These are phyloP conservation scores for Candida suzukii DNA, from an alignment of 805 yeast species.

Conservation along the genomic window DNA sequence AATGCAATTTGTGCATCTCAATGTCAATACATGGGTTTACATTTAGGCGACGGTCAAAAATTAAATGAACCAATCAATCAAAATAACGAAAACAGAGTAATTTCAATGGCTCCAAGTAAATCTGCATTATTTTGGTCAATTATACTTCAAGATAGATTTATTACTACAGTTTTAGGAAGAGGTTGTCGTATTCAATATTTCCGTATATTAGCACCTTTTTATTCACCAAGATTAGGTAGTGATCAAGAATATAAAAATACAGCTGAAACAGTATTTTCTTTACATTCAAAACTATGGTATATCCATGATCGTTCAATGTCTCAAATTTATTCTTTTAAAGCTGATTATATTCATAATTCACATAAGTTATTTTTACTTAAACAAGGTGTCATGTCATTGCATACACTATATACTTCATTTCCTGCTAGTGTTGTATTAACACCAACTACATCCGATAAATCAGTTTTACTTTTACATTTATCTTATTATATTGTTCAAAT, in stretches of 20 bases:
- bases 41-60: slow-evolving; percentile 7
- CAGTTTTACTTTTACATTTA: slow-evolving; percentile 21
- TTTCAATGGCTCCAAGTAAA: slow-evolving; percentile 11
- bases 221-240: slow-evolving; percentile 10
- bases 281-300: slow-evolving; percentile 26
- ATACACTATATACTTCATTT: slow-evolving; percentile 14
- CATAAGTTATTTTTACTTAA: slow-evolving; percentile 22
- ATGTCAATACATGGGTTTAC: slow-evolving; percentile 22
- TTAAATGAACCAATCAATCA: not conserved
- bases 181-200: slow-evolving; percentile 28
- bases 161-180: slow-evolving; percentile 27
- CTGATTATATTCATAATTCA: slow-evolving; percentile 25
- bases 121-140: slow-evolving; percentile 25
- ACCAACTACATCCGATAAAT: slow-evolving; percentile 11
- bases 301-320: slow-evolving; percentile 23
- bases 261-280: slow-evolving; percentile 19
- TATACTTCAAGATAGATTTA: slow-evolving; percentile 24
- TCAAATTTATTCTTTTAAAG: slow-evolving; percentile 28
- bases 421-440: slow-evolving; percentile 13
- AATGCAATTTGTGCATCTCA: slow-evolving; percentile 25
- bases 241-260: slow-evolving; percentile 3
- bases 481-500: slow-evolving; percentile 21
- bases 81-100: slow-evolving; percentile 1
- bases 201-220: slow-evolving; percentile 23
- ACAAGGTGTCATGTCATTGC: slow-evolving; percentile 21